Evolutionary conservation across 345 rosid genomes (phyloP).

Genomic region (Eucalyptus virginea): DNA sequence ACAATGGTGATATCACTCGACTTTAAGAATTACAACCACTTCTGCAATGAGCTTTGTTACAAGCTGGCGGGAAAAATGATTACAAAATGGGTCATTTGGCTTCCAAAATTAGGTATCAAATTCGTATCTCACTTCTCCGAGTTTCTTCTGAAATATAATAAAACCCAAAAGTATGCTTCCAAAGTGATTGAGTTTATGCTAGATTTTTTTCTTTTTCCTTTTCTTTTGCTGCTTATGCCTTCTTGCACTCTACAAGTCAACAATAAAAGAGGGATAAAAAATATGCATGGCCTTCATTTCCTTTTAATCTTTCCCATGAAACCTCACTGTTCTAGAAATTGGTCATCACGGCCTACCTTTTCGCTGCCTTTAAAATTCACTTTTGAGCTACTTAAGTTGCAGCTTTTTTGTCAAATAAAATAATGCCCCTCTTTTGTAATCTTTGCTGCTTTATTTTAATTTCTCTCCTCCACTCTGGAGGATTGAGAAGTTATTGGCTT

Average conservation of each 20-base stretch:
- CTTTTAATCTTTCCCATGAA: not conserved
- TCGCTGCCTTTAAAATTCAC: not conserved
- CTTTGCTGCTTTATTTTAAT: not conserved
- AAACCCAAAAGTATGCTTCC: not conserved
- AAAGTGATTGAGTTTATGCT: not conserved
- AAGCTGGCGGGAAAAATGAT: conserved; percentile 59
- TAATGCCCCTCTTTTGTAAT: not conserved
- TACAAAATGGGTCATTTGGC: conserved; percentile 88
- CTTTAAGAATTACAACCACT: conserved; percentile 84
- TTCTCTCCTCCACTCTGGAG: not conserved
- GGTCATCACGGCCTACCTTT: not conserved
- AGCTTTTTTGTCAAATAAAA: not conserved
- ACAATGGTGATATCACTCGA: conserved; percentile 78
- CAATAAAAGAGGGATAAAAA: not conserved
- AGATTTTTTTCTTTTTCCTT: not conserved
- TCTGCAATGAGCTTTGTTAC: conserved; percentile 62
- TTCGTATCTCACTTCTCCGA: not conserved
- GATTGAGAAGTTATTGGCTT: not conserved
- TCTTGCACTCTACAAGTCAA: not conserved
- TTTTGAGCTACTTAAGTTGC: not conserved
- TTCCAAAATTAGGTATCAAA: conserved; percentile 57
- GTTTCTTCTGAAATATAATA: not conserved
- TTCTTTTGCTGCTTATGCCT: not conserved
- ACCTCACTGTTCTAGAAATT: not conserved
- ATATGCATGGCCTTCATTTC: not conserved